Evolutionary conservation across 2,329 filamentous ascomycete genomes (phyloP), one percentile per base, ranked within the genome.

Genomic region (Penicillium frequentans): DNA sequence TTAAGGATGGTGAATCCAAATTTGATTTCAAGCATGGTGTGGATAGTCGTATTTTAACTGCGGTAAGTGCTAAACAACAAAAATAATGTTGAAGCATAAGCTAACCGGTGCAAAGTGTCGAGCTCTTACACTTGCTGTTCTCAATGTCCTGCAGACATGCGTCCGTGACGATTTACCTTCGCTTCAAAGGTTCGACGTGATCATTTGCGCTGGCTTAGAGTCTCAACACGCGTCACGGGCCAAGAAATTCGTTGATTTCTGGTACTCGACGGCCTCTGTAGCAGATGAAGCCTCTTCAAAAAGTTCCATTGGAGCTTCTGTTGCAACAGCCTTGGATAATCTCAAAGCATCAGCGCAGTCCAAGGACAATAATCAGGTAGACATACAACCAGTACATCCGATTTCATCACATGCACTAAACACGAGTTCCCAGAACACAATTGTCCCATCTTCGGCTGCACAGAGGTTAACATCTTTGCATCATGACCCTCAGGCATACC

Each of bases 181-280:
- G 78, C 64, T 90, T 77, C 60, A 86, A 73, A 71, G 79, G 68
- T 67, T 86, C 4, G 79, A 83, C 47, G 59, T 66, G 5, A 68
- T 87, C 7, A 70, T 87, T 10, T 73, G 78, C 29, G 76, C 83
- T 48, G 82, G 82, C 2, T 79, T 88, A 27, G 69, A 77, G 23
- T 86, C 83, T 45, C 76, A 76, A 6, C 80, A 83, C 60, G 77
- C 75, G 47, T 73, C 70, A 3, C 78, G 83, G 10, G 78, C 80
- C 11, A 83, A 83, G 46, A 69, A 69, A 3, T 82, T 85, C 2
- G 78, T 87, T 26, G 68, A 73, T 16, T 79, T 83, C 59, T 97
- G 91, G 91, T 93, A 92, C 63, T 70, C 74, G 0, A 82, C 87
- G 0, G 23, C 44, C 9, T 91, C 91, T 67, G 86, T 86, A 21